Conservation (phyloP, 306 rosid species). For the Dryas drummondii region DNA sequence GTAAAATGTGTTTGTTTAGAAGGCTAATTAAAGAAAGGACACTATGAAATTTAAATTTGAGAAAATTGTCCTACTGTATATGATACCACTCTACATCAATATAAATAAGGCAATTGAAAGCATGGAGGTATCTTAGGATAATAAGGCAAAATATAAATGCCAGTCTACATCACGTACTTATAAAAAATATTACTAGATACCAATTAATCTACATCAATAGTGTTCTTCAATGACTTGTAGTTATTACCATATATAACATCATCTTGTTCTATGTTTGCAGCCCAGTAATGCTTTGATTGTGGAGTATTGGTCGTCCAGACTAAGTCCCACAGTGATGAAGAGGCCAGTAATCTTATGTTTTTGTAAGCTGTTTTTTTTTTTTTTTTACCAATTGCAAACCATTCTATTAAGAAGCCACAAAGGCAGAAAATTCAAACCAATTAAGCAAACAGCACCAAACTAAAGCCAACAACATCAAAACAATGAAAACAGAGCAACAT, state of each 20-base stretch:
- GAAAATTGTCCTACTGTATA: neutral
- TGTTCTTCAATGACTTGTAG: neutral
- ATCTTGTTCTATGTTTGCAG: constrained; percentile 38
- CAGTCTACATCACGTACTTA: neutral
- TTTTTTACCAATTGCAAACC: too few relatives aligned
- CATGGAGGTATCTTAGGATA: neutral
- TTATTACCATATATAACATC: neutral
- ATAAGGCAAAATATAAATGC: neutral
- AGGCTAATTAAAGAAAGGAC: neutral
- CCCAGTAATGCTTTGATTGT: constrained; percentile 85
- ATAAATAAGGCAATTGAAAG: neutral
- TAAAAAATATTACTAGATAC: neutral
- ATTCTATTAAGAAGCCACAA: too few relatives aligned
- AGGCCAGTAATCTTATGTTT: constrained; percentile 43
- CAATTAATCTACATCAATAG: neutral
- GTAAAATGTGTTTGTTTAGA: constrained; percentile 10
- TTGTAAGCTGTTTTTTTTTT: neutral
- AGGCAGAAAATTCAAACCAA: too few relatives aligned
- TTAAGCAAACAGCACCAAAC: too few relatives aligned
- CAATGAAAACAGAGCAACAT: too few relatives aligned
- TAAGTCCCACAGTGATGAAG: constrained; percentile 88
- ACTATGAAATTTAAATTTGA: neutral
- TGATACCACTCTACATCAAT: too few relatives aligned
- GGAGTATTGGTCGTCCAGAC: constrained; percentile 97
- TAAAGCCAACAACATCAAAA: too few relatives aligned